Percentiles rank a stretch among this genome's conserved stretches.
Conservation (phyloP, 2,329 filamentous ascomycete genomes). For the Ciborinia camelliae region DNA sequence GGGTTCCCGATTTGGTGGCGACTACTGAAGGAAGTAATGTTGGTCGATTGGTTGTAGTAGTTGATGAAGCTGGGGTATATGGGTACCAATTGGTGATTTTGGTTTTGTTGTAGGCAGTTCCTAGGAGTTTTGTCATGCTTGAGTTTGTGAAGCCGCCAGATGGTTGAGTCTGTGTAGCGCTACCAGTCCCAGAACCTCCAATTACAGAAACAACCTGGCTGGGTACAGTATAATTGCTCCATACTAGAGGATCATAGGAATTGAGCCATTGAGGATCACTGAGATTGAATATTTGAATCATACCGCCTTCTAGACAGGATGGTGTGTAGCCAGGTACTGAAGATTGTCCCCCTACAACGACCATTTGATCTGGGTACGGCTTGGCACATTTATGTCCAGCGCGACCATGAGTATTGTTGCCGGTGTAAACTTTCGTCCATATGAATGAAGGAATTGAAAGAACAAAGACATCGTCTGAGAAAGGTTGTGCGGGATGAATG, state of each 20-base stretch:
- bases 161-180: conserved; percentile 63
- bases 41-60: conserved; percentile 20
- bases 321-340: conserved; percentile 32
- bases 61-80: conserved; percentile 42
- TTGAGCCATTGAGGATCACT: conserved; percentile 66
- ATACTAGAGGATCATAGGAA: conserved; percentile 62
- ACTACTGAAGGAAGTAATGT: conserved; percentile 20
- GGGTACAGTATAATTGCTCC: conserved; percentile 65
- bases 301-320: conserved; percentile 48
- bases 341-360: conserved; percentile 65
- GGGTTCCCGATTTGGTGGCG: conserved; percentile 38
- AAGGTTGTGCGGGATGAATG: conserved; percentile 42
- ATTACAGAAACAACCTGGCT: conserved; percentile 55
- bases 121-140: conserved; percentile 53
- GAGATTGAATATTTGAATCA: conserved; percentile 69
- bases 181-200: conserved; percentile 56
- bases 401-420: conserved; percentile 50
- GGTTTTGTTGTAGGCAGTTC: conserved; percentile 50
- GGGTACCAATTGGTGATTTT: conserved; percentile 61
- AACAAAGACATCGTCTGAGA: conserved; percentile 73
- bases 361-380: conserved; percentile 67
- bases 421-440: conserved; percentile 63
- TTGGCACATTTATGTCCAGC: conserved; percentile 68
- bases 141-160: conserved; percentile 53
- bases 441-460: conserved; percentile 68